Evolutionary conservation across 495 filamentous ascomycete species (phyloP).

Genomic region (Aspergillus heteromorphus): DNA sequence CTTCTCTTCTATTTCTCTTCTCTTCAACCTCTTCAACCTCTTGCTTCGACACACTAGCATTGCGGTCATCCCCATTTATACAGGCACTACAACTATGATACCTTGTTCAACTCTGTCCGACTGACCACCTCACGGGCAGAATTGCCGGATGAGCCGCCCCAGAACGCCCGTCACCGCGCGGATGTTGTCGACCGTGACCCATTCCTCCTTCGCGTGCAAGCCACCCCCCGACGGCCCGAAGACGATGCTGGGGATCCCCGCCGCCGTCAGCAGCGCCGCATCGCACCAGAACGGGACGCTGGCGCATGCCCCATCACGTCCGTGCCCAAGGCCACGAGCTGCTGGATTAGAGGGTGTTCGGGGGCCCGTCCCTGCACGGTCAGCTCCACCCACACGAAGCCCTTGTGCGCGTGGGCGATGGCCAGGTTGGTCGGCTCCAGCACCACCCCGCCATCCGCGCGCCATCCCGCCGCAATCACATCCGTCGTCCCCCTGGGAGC

Average conservation of each 20-base stretch:
- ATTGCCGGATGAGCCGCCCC: conserved; percentile 19
- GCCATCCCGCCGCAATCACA: conserved; percentile 42
- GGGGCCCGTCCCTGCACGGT: conserved; percentile 37
- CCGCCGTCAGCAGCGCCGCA: conserved; percentile 34
- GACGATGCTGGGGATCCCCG: conserved; percentile 37
- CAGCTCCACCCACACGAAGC: conserved; percentile 44
- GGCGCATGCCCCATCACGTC: conserved; percentile 13
- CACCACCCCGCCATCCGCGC: conserved; percentile 40
- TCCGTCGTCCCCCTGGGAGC: conserved; percentile 41
- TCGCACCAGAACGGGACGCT: conserved; percentile 39
- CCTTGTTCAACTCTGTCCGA: background rate
- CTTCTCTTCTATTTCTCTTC: too few relatives aligned
- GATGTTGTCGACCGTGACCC: conserved; percentile 35
- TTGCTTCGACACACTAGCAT: too few relatives aligned
- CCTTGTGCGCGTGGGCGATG: conserved; percentile 40
- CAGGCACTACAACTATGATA: too few relatives aligned
- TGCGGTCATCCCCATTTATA: too few relatives aligned
- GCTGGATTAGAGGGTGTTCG: conserved; percentile 31
- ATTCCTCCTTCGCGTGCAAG: conserved; percentile 42
- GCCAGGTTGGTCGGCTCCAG: conserved; percentile 34
- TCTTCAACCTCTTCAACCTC: too few relatives aligned
- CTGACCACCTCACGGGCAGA: conserved; percentile 22
- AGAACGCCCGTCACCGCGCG: conserved; percentile 20
- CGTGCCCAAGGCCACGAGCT: conserved; percentile 16
- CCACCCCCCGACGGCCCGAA: conserved; percentile 40